Conservation (phyloP, 106 monocot genomes). For the Agapanthus africanus region DNA sequence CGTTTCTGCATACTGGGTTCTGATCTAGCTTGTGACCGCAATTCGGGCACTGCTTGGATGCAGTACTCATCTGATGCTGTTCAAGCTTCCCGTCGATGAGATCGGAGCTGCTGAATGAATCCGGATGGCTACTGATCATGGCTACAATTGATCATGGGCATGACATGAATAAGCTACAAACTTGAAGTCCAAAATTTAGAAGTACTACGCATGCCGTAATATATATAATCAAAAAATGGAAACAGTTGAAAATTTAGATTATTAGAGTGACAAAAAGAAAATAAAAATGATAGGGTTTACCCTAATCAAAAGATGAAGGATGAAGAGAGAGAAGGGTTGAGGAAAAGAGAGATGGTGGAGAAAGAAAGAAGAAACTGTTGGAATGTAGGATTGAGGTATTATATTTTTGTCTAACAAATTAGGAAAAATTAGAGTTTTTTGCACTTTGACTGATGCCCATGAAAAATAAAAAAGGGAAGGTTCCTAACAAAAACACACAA, state of each 20-base stretch:
- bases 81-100: slow-evolving; percentile 79
- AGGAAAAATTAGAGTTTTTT: slow-evolving; percentile 4
- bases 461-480: slow-evolving; percentile 17
- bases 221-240: background rate
- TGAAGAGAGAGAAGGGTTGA: background rate
- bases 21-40: slow-evolving; percentile 74
- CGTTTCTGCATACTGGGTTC: slow-evolving; percentile 50
- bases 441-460: slow-evolving; percentile 26
- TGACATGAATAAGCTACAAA: no score
- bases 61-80: slow-evolving; percentile 50
- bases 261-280: no score
- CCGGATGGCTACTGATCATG: slow-evolving; percentile 21
- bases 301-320: background rate
- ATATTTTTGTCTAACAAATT: background rate
- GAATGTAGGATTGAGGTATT: slow-evolving; percentile 11
- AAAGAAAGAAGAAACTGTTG: slow-evolving; percentile 3
- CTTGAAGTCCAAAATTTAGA: no score
- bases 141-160: background rate
- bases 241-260: no score
- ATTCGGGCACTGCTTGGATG: slow-evolving; percentile 55
- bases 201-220: no score
- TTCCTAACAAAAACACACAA: slow-evolving; percentile 1
- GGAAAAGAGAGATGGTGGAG: no score
- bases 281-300: background rate
- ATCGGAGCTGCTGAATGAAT: slow-evolving; percentile 25